A percentile compares a stretch with the other conserved stretches of the same genome.
These are phyloP conservation scores for Miamiensis avidus DNA, from an alignment of 169 alveolate genomes.

Conservation along the genomic window DNA sequence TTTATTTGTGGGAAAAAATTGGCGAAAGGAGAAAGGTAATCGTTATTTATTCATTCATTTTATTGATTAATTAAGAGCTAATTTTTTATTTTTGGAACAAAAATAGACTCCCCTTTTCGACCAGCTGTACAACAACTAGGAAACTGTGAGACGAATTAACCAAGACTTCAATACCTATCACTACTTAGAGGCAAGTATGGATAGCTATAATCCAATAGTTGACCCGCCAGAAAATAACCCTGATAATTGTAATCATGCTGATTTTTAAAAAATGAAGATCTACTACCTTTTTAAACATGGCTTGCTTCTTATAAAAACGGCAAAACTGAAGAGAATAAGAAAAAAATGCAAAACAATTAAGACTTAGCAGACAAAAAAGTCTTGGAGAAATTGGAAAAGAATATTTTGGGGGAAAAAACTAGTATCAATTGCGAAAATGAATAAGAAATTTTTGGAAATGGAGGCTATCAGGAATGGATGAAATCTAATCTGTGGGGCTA, in stretches of 20 bases:
- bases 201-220: too few relatives aligned
- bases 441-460: too few relatives aligned
- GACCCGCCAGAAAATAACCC: too few relatives aligned
- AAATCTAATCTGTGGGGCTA: slow-evolving; percentile 69
- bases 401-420: slow-evolving; percentile 8
- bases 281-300: too few relatives aligned
- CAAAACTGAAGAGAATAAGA: background rate
- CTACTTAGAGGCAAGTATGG: slow-evolving; percentile 47
- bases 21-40: slow-evolving; percentile 3
- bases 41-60: background rate
- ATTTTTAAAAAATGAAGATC: too few relatives aligned
- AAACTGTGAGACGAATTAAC: slow-evolving; percentile 52
- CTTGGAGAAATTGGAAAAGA: background rate
- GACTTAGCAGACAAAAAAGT: background rate
- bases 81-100: too few relatives aligned
- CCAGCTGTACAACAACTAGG: slow-evolving; percentile 10
- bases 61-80: too few relatives aligned
- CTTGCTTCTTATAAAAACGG: too few relatives aligned
- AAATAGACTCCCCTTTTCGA: background rate
- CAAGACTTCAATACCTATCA: slow-evolving; percentile 54
- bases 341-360: background rate
- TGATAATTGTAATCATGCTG: too few relatives aligned
- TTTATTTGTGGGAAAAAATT: slow-evolving; percentile 10
- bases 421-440: slow-evolving; percentile 32
- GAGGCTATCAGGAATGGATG: slow-evolving; percentile 60